Percentiles rank a stretch among this genome's conserved stretches.
Evolutionary conservation across 306 rosid genomes (phyloP).

Genomic region (Vigna radiata): DNA sequence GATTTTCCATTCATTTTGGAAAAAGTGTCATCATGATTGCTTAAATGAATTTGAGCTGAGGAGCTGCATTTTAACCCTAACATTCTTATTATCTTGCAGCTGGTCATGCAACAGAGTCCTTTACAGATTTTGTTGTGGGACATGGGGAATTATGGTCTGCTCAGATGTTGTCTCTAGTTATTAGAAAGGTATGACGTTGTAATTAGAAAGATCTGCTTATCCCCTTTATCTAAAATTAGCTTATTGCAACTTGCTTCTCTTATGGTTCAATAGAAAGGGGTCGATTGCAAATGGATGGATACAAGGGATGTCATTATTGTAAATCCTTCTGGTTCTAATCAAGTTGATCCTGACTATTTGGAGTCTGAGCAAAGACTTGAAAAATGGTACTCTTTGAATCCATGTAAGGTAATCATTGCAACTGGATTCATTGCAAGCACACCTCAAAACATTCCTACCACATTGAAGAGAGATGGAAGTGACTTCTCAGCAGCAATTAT

Average conservation of each 20-base stretch:
- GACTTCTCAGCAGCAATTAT: slow-evolving; percentile 98
- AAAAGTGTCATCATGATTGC: neutral
- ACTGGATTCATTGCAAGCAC: slow-evolving; percentile 99
- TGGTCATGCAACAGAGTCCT: slow-evolving; percentile 98
- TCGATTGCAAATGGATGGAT: slow-evolving; percentile 97
- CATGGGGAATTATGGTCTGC: slow-evolving; percentile 99
- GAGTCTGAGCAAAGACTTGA: slow-evolving; percentile 79
- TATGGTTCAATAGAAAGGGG: slow-evolving; percentile 67
- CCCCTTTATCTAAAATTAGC: slow-evolving; percentile 29
- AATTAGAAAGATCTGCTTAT: slow-evolving; percentile 17
- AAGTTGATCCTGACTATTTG: slow-evolving; percentile 91
- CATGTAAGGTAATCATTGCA: slow-evolving; percentile 76
- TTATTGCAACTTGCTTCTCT: slow-evolving; percentile 34
- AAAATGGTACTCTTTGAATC: slow-evolving; percentile 79
- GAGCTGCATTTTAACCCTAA: slow-evolving; percentile 31
- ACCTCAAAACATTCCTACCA: slow-evolving; percentile 84
- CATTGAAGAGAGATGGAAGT: slow-evolving; percentile 99
- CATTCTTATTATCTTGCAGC: slow-evolving; percentile 67
- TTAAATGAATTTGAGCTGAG: slow-evolving; percentile 28
- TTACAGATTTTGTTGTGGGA: slow-evolving; percentile 95
- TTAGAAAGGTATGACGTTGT: slow-evolving; percentile 73
- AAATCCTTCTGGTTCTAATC: slow-evolving; percentile 82
- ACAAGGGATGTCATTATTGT: slow-evolving; percentile 97
- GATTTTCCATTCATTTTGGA: neutral
- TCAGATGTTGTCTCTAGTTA: slow-evolving; percentile 74